These are phyloP conservation scores for Fusarium buxicola DNA, from an alignment of 2,329 filamentous ascomycete genomes.

Conservation along the genomic window DNA sequence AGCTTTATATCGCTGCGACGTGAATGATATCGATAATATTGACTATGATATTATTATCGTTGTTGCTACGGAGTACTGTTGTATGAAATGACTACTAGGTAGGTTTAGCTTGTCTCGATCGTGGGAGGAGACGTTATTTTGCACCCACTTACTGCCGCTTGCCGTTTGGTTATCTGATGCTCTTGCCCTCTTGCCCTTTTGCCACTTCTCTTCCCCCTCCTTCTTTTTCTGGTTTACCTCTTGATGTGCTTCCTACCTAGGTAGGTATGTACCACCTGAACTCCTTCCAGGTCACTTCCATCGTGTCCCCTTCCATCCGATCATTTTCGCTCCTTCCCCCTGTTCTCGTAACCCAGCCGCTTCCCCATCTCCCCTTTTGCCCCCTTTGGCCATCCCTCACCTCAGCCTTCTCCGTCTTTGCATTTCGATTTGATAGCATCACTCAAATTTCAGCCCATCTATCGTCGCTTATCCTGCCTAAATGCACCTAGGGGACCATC, in stretches of 20 bases:
- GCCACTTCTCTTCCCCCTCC: not conserved
- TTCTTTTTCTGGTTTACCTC: not conserved
- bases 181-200: not conserved
- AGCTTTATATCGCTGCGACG: too few species aligned
- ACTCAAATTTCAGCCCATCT: slow-evolving; percentile 40
- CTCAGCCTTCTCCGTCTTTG: slow-evolving; percentile 15
- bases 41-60: not conserved
- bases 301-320: not conserved
- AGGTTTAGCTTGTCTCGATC: not conserved
- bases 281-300: too few species aligned
- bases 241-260: too few species aligned
- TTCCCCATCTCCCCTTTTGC: slow-evolving; percentile 14
- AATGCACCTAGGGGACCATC: slow-evolving; percentile 28
- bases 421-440: slow-evolving; percentile 23
- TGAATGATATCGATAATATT: not conserved
- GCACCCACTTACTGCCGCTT: slow-evolving; percentile 17
- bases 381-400: slow-evolving; percentile 8
- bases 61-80: too few species aligned
- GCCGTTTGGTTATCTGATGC: slow-evolving; percentile 7
- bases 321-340: slow-evolving; percentile 14
- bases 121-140: not conserved
- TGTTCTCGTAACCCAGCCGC: slow-evolving; percentile 21
- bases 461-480: slow-evolving; percentile 31
- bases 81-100: not conserved
- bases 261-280: too few species aligned